Evolutionary conservation across 176 grass and related monocot genomes (phyloP).

Genomic region (Poa annua): DNA sequence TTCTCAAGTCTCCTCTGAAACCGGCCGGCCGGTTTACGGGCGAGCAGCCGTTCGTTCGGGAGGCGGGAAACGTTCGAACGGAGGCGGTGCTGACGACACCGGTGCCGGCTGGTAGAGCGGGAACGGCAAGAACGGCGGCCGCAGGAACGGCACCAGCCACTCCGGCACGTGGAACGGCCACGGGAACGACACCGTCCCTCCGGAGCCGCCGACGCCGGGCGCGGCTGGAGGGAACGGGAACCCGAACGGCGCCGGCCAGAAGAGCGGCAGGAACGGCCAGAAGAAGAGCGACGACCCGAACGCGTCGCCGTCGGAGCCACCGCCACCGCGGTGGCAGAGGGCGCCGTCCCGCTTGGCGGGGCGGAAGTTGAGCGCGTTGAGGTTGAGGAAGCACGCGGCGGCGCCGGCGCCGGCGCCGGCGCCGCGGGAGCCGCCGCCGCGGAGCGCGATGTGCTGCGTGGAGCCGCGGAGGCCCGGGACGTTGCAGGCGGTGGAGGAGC

Average conservation of each 20-base stretch:
- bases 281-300: conserved; percentile 68
- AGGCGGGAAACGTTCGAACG: conserved; percentile 57
- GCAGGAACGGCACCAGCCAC: conserved; percentile 73
- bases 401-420: conserved; percentile 40
- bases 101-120: conserved; percentile 59
- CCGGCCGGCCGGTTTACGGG: conserved; percentile 24
- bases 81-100: conserved; percentile 47
- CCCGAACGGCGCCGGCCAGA: conserved; percentile 69
- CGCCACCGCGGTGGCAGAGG: conserved; percentile 47
- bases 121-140: conserved; percentile 74
- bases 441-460: conserved; percentile 86
- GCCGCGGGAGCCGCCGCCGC: conserved; percentile 42
- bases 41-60: background rate
- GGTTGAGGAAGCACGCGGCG: conserved; percentile 86
- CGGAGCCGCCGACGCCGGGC: conserved; percentile 10
- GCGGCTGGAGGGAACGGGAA: conserved; percentile 29
- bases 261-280: conserved; percentile 82
- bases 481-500: conserved; percentile 74
- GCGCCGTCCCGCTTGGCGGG: conserved; percentile 58
- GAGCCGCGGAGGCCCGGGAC: conserved; percentile 68
- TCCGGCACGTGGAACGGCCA: conserved; percentile 69
- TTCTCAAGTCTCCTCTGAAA: background rate
- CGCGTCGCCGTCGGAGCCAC: background rate
- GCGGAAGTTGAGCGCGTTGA: conserved; percentile 91
- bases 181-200: conserved; percentile 59